Percentiles rank a stretch among this genome's conserved stretches.
Conservation (phyloP, 2,329 filamentous ascomycete genomes). For the Alternaria conjuncta region DNA sequence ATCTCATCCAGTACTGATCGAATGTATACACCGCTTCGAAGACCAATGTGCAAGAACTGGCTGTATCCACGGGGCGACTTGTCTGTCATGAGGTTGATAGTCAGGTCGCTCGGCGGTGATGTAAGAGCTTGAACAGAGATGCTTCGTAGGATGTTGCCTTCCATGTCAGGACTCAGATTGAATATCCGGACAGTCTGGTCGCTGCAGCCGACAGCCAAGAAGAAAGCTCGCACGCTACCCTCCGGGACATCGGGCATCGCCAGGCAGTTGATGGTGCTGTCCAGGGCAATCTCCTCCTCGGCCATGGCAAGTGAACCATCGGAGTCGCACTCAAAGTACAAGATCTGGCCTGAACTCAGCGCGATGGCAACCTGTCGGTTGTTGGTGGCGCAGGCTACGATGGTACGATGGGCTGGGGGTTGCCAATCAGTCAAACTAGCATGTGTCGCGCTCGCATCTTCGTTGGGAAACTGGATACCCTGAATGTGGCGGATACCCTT, state of each 20-base stretch:
- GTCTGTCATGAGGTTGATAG: conserved; percentile 95
- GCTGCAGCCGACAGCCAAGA: conserved; percentile 94
- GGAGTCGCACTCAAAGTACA: conserved; percentile 96
- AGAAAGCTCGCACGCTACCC: conserved; percentile 86
- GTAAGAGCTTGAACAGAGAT: conserved; percentile 95
- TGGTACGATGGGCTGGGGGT: conserved; percentile 89
- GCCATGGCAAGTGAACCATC: conserved; percentile 93
- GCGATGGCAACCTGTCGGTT: conserved; percentile 92
- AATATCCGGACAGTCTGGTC: conserved; percentile 94
- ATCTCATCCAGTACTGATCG: conserved; percentile 94
- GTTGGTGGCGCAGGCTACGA: conserved; percentile 93
- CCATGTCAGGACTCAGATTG: conserved; percentile 87
- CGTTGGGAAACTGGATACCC: conserved; percentile 56
- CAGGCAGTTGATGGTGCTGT: conserved; percentile 92
- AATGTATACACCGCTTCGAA: conserved; percentile 94
- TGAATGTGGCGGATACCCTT: conserved; percentile 92
- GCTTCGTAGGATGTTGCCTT: conserved; percentile 71
- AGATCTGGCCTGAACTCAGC: conserved; percentile 92
- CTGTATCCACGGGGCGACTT: conserved; percentile 87
- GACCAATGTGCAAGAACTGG: conserved; percentile 92
- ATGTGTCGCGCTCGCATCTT: conserved; percentile 31
- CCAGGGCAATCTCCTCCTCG: conserved; percentile 92
- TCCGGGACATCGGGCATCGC: conserved; percentile 92
- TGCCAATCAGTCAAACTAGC: conserved; percentile 90
- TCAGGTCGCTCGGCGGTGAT: conserved; percentile 84